A percentile compares a stretch with the other conserved stretches of the same genome.
Conservation (phyloP, 2,329 filamentous ascomycete genomes). For the Ophiostoma ips region DNA sequence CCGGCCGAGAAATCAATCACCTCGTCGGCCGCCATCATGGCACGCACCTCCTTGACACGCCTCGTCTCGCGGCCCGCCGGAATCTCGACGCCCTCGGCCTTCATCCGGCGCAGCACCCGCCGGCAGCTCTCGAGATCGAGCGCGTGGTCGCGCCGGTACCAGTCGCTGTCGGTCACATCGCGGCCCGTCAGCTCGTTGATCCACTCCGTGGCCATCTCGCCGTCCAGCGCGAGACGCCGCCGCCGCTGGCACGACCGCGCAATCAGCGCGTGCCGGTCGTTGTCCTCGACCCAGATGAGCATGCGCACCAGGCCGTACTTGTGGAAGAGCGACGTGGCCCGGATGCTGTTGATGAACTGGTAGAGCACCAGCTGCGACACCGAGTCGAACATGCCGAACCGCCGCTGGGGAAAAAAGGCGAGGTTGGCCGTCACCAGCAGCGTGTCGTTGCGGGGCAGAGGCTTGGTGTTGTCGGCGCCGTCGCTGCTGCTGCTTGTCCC, state of each 20-base stretch:
- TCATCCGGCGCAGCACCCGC: slow-evolving; percentile 32
- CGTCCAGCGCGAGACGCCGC: slow-evolving; percentile 42
- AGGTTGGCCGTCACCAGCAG: slow-evolving; percentile 63
- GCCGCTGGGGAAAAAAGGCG: slow-evolving; percentile 35
- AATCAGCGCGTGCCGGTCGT: slow-evolving; percentile 44
- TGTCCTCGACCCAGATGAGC: slow-evolving; percentile 55
- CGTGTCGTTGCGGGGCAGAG: slow-evolving; percentile 49
- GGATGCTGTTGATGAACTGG: slow-evolving; percentile 47
- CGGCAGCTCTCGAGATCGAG: slow-evolving; percentile 34
- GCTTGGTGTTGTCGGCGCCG: slow-evolving; percentile 18
- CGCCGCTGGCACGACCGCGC: slow-evolving; percentile 44
- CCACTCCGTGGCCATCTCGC: slow-evolving; percentile 46
- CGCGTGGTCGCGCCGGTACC: slow-evolving; percentile 28
- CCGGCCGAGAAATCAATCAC: neutral
- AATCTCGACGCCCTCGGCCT: slow-evolving; percentile 24
- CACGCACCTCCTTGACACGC: slow-evolving; percentile 15
- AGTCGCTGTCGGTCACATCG: slow-evolving; percentile 11
- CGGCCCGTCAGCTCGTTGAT: slow-evolving; percentile 37
- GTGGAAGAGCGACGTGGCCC: slow-evolving; percentile 49
- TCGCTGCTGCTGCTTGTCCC: slow-evolving; percentile 14
- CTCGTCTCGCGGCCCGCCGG: slow-evolving; percentile 31
- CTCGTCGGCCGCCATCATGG: too few species aligned
- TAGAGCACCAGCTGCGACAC: slow-evolving; percentile 43
- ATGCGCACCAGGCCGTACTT: slow-evolving; percentile 67
- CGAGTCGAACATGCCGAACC: slow-evolving; percentile 39